Evolutionary conservation across 1,284 basidiomycete genomes (phyloP).

Genomic region (Pterula multifida): DNA sequence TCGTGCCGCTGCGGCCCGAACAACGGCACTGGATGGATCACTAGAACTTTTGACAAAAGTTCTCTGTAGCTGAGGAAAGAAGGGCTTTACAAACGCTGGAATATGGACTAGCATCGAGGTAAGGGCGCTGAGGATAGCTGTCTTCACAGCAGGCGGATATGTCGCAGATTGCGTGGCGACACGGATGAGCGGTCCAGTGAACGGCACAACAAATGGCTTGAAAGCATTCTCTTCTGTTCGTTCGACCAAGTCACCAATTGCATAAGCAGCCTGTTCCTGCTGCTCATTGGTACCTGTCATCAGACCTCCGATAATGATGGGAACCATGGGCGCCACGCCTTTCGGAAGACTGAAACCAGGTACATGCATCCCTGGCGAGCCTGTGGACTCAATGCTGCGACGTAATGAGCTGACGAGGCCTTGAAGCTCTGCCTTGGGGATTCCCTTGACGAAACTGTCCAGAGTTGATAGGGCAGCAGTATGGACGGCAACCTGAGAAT

Average conservation of each 20-base stretch:
- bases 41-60: conserved; percentile 93
- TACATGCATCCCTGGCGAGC: conserved; percentile 67
- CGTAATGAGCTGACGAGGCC: conserved; percentile 82
- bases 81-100: conserved; percentile 87
- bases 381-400: conserved; percentile 79
- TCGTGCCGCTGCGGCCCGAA: conserved; percentile 73
- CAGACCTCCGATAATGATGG: conserved; percentile 83
- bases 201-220: conserved; percentile 93
- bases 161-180: conserved; percentile 82
- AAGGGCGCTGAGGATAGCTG: conserved; percentile 75
- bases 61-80: conserved; percentile 96
- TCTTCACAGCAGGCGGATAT: conserved; percentile 86
- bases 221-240: conserved; percentile 82
- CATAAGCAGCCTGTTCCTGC: conserved; percentile 88
- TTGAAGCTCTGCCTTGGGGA: conserved; percentile 90
- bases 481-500: conserved; percentile 63
- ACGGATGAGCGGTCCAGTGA: conserved; percentile 93
- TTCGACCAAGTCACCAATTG: conserved; percentile 90
- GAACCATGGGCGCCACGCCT: conserved; percentile 81
- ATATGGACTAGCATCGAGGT: conserved; percentile 76
- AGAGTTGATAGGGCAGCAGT: conserved; percentile 78
- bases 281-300: conserved; percentile 77
- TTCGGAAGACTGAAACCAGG: conserved; percentile 87
- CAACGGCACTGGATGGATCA: conserved; percentile 70
- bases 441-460: conserved; percentile 81